Evolutionary conservation across 2,329 filamentous ascomycete genomes (phyloP).

Genomic region (Diaporthe destruens): DNA sequence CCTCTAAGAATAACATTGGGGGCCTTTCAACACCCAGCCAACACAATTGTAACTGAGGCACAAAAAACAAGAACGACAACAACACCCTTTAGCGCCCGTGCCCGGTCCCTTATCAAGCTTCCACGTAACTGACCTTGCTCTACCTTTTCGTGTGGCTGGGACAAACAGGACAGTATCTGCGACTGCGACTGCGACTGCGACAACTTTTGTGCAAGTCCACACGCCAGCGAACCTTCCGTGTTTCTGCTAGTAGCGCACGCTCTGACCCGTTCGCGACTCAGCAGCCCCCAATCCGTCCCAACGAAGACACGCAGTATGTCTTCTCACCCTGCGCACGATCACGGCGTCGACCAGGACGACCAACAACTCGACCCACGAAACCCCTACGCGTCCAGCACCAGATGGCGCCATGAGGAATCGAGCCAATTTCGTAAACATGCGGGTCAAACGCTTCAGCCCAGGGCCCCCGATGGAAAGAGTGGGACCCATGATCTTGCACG

Average conservation of each 20-base stretch:
- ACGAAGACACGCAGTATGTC: constrained; percentile 33
- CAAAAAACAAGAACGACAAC: not conserved
- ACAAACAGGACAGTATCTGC: not conserved
- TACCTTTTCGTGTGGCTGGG: constrained; percentile 11
- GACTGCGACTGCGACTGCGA: constrained; percentile 32
- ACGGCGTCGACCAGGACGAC: constrained; percentile 42
- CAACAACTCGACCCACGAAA: constrained; percentile 56
- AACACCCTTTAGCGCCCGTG: not conserved
- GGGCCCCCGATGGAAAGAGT: constrained; percentile 54
- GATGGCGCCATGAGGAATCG: constrained; percentile 76
- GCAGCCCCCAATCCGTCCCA: constrained; percentile 12
- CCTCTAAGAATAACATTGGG: constrained; percentile 34
- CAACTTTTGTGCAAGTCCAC: constrained; percentile 33
- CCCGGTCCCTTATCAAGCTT: not conserved
- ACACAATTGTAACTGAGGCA: constrained; percentile 4
- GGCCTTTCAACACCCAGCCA: constrained; percentile 9
- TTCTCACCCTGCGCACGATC: constrained; percentile 37
- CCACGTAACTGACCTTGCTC: not conserved
- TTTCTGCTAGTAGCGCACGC: constrained; percentile 31
- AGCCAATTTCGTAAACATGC: constrained; percentile 66
- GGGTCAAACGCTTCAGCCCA: constrained; percentile 45
- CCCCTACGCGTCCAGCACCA: constrained; percentile 67
- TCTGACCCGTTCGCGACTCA: constrained; percentile 31
- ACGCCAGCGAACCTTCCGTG: constrained; percentile 11
- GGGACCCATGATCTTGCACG: constrained; percentile 65